These are phyloP conservation scores for Colletotrichum karsti DNA, from an alignment of 2,329 filamentous ascomycete genomes.

Conservation along the genomic window DNA sequence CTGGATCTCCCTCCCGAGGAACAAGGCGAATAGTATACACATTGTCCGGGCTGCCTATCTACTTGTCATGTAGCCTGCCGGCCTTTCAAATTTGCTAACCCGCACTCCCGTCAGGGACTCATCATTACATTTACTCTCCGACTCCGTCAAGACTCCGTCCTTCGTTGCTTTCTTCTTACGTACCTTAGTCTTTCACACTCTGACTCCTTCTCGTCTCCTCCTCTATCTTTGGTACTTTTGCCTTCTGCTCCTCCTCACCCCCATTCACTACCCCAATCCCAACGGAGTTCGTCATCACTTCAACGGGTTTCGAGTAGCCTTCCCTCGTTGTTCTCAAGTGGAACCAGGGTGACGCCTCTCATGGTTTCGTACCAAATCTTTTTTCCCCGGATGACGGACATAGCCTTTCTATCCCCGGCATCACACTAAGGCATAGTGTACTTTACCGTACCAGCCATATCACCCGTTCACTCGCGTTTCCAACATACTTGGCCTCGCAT, in stretches of 20 bases:
- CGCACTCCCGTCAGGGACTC: not conserved
- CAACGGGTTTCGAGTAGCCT: not conserved
- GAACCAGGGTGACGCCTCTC: not conserved
- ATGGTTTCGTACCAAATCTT: not conserved
- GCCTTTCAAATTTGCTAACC: conserved; percentile 1
- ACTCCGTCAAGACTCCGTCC: too few relatives aligned
- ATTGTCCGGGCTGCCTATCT: conserved; percentile 4
- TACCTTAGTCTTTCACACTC: not conserved
- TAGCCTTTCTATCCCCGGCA: not conserved
- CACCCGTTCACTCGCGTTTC: not conserved
- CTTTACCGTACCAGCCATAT: not conserved
- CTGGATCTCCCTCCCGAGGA: conserved; percentile 1
- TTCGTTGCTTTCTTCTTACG: not conserved
- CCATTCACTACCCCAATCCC: not conserved
- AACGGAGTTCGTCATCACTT: not conserved
- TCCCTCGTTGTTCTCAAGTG: not conserved
- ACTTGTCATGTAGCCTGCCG: conserved; percentile 15
- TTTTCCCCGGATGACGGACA: conserved; percentile 11
- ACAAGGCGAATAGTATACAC: not conserved
- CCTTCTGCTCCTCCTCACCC: not conserved
- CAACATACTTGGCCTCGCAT: not conserved
- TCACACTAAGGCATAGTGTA: not conserved
- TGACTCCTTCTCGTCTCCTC: not conserved
- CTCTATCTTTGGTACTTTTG: not conserved
- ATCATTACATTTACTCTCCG: conserved; percentile 16